Conservation (phyloP, 345 rosid species). For the Aquilaria sinensis region DNA sequence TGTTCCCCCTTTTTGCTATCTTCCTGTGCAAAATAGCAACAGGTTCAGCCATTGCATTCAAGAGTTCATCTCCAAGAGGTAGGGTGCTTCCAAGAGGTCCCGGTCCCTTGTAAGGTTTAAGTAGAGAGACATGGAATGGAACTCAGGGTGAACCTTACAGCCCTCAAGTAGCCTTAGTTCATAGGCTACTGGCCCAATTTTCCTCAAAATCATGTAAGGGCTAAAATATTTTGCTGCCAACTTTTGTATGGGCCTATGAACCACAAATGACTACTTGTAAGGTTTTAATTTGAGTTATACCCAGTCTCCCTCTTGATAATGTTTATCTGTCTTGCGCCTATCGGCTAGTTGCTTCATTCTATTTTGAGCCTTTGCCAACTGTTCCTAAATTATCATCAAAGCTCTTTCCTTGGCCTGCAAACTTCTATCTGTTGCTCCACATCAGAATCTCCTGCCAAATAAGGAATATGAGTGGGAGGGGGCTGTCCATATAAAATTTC, state of each 20-base stretch:
- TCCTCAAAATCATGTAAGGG: neutral
- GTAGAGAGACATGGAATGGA: neutral
- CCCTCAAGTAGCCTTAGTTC: neutral
- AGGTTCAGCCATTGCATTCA: neutral
- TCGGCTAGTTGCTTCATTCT: neutral
- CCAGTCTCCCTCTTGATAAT: neutral
- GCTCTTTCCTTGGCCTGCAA: neutral
- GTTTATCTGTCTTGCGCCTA: neutral
- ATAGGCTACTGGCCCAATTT: neutral
- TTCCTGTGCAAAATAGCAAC: neutral
- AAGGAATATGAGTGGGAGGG: neutral
- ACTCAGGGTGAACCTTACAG: neutral
- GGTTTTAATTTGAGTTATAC: neutral
- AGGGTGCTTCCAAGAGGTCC: neutral
- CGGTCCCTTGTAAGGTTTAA: neutral
- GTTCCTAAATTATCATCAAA: neutral
- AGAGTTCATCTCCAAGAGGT: neutral
- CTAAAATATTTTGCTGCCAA: neutral
- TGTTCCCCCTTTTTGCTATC: neutral
- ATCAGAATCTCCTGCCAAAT: too few species aligned
- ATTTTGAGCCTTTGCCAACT: neutral
- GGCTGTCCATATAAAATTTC: neutral
- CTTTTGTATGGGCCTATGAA: neutral
- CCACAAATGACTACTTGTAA: neutral
- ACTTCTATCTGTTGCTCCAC: neutral